These are phyloP conservation scores for Xylariaceae sp. DNA, from an alignment of 2,329 filamentous ascomycete genomes.

Conservation along the genomic window DNA sequence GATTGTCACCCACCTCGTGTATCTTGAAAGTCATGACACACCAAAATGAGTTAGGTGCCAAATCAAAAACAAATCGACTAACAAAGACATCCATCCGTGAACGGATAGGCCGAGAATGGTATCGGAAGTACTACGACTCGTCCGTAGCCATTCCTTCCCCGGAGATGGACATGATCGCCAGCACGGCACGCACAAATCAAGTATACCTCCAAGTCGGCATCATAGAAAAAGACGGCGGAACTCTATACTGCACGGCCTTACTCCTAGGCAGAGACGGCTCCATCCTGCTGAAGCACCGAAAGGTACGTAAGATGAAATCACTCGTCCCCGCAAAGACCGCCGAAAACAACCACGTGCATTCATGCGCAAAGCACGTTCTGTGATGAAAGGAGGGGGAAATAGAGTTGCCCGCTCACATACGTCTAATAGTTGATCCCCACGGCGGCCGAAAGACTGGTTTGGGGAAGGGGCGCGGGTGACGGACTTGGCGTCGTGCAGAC, in stretches of 20 bases:
- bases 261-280: conserved; percentile 34
- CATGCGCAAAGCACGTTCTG: neutral
- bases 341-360: neutral
- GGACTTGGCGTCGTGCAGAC: conserved; percentile 36
- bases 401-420: neutral
- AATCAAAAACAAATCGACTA: neutral
- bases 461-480: conserved; percentile 42
- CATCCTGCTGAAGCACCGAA: conserved; percentile 35
- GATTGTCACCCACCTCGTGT: too few relatives aligned
- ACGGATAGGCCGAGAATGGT: conserved; percentile 36
- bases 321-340: neutral
- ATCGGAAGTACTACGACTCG: conserved; percentile 36
- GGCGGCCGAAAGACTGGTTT: conserved; percentile 37
- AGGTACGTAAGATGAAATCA: conserved; percentile 24
- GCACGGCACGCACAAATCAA: conserved; percentile 32
- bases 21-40: too few relatives aligned
- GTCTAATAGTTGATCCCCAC: conserved; percentile 34
- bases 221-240: conserved; percentile 38
- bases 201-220: conserved; percentile 36
- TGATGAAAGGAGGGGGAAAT: neutral
- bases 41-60: too few relatives aligned
- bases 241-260: conserved; percentile 37
- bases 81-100: neutral
- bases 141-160: conserved; percentile 36
- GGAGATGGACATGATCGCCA: conserved; percentile 32